Conservation (phyloP, 2,329 filamentous ascomycete genomes). For the Microdochium trichocladiopsis region DNA sequence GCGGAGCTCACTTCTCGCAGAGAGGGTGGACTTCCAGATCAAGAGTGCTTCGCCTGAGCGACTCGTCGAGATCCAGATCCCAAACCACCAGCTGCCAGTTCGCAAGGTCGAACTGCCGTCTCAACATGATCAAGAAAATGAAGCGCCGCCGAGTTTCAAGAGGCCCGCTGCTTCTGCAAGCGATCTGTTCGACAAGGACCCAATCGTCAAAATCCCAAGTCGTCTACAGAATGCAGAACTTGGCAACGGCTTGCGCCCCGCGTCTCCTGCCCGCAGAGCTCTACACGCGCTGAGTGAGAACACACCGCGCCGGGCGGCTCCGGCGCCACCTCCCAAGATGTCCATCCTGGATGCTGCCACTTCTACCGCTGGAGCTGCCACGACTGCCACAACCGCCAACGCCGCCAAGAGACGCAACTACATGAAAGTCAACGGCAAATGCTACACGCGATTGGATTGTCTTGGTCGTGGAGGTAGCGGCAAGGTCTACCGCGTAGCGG, state of each 20-base stretch:
- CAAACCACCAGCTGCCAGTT: constrained; percentile 51
- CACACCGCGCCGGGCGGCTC: constrained; percentile 72
- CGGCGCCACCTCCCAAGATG: constrained; percentile 90
- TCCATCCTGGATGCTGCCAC: constrained; percentile 90
- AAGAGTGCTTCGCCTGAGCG: neutral
- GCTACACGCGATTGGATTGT: constrained; percentile 82
- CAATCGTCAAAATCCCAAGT: constrained; percentile 39
- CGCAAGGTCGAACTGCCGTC: constrained; percentile 53
- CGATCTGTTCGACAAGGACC: constrained; percentile 45
- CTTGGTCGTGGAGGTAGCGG: constrained; percentile 89
- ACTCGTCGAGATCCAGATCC: constrained; percentile 30
- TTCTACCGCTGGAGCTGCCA: constrained; percentile 70
- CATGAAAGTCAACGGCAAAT: constrained; percentile 82
- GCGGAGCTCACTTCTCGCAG: neutral
- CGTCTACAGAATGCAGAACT: constrained; percentile 41
- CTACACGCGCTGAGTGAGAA: constrained; percentile 49
- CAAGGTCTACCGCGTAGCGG: constrained; percentile 93
- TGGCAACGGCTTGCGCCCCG: constrained; percentile 22
- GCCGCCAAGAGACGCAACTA: constrained; percentile 71
- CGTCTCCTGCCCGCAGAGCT: constrained; percentile 49
- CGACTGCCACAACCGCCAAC: constrained; percentile 68
- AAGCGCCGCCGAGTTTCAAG: constrained; percentile 64
- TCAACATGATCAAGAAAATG: constrained; percentile 77
- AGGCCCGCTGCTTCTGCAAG: constrained; percentile 49
- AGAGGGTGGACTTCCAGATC: neutral